phyloP scores from a whole-genome alignment of 345 rosid genomes.

The Clarkia xantiana region DNA sequence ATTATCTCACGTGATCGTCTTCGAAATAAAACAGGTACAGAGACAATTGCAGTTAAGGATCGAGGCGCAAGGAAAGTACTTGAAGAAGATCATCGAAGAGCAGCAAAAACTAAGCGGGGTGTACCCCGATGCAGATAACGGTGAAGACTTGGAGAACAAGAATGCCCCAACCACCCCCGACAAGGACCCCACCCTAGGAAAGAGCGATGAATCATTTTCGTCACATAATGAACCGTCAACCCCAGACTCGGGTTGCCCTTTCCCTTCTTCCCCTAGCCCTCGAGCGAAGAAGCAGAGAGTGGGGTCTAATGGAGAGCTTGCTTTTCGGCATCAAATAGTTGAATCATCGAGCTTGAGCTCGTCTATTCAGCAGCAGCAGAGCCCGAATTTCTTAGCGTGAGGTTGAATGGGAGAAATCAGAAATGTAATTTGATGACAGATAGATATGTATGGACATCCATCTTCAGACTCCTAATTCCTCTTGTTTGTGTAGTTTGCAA shows the following conservation, averaged over 20 bases:
- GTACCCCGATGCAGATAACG: slow-evolving; percentile 6
- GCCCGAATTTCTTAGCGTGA: no score
- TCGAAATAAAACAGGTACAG: slow-evolving; percentile 11
- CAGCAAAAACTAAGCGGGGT: slow-evolving; percentile 12
- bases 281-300: slow-evolving; percentile 63
- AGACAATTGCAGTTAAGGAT: slow-evolving; percentile 14
- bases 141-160: slow-evolving; percentile 51
- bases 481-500: no score
- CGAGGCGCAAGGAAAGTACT: slow-evolving; percentile 18
- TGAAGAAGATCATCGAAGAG: slow-evolving; percentile 20
- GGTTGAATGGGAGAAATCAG: no score
- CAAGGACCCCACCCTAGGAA: slow-evolving; percentile 42
- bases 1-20: neutral
- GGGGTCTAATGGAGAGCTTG: neutral
- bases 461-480: no score
- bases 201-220: slow-evolving; percentile 81
- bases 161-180: slow-evolving; percentile 83
- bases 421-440: no score
- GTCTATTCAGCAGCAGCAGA: no score
- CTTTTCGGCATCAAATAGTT: no score
- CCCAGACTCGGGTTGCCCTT: slow-evolving; percentile 69
- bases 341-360: no score
- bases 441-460: no score
- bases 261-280: slow-evolving; percentile 44
- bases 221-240: slow-evolving; percentile 76